Evolutionary conservation across 2,329 filamentous ascomycete species (phyloP).

Genomic region (Cladobotryum protrusum): DNA sequence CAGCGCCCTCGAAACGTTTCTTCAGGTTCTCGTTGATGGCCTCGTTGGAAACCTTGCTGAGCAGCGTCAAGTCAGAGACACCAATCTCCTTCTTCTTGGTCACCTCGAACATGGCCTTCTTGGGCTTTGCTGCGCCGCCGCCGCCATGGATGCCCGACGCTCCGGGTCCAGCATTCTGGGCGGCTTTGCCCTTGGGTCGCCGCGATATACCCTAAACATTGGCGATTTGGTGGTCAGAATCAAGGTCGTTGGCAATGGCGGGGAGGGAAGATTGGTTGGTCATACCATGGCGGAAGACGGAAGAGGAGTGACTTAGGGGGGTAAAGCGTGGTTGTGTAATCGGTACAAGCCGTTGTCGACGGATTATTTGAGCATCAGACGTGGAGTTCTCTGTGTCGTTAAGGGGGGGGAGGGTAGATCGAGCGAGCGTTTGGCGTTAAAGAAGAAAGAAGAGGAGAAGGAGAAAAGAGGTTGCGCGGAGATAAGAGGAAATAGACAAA

Average conservation of each 20-base stretch:
- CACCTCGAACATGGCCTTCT: slow-evolving; percentile 92
- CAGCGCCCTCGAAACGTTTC: slow-evolving; percentile 92
- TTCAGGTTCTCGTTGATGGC: slow-evolving; percentile 99
- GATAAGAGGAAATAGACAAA: background rate
- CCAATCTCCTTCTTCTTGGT: slow-evolving; percentile 99
- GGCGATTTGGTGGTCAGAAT: slow-evolving; percentile 13
- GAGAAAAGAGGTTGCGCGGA: slow-evolving; percentile 1
- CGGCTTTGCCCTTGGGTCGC: slow-evolving; percentile 36
- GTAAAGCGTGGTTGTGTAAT: slow-evolving; percentile 2
- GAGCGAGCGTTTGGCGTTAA: background rate
- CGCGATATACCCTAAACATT: slow-evolving; percentile 31
- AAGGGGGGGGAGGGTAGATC: background rate
- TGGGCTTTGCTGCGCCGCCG: slow-evolving; percentile 58
- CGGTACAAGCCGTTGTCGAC: slow-evolving; percentile 10
- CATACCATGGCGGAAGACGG: slow-evolving; percentile 28
- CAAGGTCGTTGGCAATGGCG: slow-evolving; percentile 7
- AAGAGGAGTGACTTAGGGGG: slow-evolving; percentile 13
- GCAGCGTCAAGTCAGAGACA: slow-evolving; percentile 91
- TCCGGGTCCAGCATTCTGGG: slow-evolving; percentile 33
- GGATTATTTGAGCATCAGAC: slow-evolving; percentile 22
- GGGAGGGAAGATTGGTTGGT: slow-evolving; percentile 8
- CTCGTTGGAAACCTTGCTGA: slow-evolving; percentile 98
- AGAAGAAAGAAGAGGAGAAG: background rate
- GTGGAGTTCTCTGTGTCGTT: slow-evolving; percentile 9
- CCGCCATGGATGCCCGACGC: slow-evolving; percentile 28